A percentile compares a stretch with the other conserved stretches of the same genome.
These are phyloP conservation scores for Clarkia xantiana DNA, from an alignment of 345 rosid genomes.

Conservation along the genomic window DNA sequence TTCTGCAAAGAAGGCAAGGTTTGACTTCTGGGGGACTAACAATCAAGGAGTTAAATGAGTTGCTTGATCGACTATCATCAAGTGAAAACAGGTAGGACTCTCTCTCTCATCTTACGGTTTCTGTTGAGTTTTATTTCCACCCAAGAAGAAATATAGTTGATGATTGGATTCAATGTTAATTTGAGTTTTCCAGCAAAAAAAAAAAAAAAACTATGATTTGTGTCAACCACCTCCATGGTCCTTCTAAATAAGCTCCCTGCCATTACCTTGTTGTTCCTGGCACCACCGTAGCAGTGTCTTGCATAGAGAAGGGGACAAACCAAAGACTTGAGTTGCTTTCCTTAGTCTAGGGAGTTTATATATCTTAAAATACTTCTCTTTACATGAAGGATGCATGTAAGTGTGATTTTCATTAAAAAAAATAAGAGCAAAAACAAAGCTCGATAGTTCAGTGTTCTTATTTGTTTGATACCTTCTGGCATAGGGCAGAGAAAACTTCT, in stretches of 20 bases:
- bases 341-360: no score
- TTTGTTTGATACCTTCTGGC: neutral
- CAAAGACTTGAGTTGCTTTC: no score
- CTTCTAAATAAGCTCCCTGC: no score
- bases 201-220: no score
- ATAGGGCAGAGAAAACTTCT: conserved; percentile 54
- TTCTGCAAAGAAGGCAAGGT: conserved; percentile 73
- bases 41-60: conserved; percentile 58
- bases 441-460: neutral
- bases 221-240: no score
- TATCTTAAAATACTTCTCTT: no score
- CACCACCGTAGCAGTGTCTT: no score
- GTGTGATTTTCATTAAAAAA: neutral
- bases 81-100: conserved; percentile 52
- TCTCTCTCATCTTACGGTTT: neutral
- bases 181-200: neutral
- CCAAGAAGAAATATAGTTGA: neutral
- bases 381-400: neutral
- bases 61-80: conserved; percentile 68
- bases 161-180: neutral
- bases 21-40: conserved; percentile 59
- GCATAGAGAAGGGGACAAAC: no score
- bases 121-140: neutral
- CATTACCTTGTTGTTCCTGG: no score
- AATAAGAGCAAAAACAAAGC: neutral